Evolutionary conservation across 306 rosid genomes (phyloP).

Genomic region (Chamaecrista fasciculata): DNA sequence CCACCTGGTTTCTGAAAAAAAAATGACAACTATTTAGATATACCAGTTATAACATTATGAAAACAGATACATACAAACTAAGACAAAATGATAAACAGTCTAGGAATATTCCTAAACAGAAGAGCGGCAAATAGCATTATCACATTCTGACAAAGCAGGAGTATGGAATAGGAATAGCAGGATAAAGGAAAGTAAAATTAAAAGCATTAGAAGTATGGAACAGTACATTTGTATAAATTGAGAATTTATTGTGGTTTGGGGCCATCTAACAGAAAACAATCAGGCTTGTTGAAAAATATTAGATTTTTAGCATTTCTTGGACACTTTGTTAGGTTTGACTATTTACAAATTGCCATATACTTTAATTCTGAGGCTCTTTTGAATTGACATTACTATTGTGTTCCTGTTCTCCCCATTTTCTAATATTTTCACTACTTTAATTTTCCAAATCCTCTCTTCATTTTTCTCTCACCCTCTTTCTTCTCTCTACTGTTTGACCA

Average conservation of each 20-base stretch:
- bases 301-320: background rate
- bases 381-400: background rate
- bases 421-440: background rate
- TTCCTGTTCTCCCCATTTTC: background rate
- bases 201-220: background rate
- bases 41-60: constrained; percentile 15
- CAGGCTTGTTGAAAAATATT: background rate
- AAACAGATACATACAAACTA: constrained; percentile 9
- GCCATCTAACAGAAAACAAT: too few species aligned
- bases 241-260: background rate
- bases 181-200: background rate
- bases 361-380: background rate
- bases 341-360: background rate
- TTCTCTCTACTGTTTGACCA: background rate
- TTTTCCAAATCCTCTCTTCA: background rate
- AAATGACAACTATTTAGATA: constrained; percentile 15
- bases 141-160: constrained; percentile 1
- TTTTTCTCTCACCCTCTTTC: background rate
- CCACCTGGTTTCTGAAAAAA: constrained; percentile 91
- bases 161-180: background rate
- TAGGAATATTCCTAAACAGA: constrained; percentile 22
- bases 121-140: constrained; percentile 4
- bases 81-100: constrained; percentile 15
- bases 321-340: background rate
- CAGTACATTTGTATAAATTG: background rate